Evolutionary conservation across 2,329 filamentous ascomycete genomes (phyloP).

Genomic region (Colletotrichum kahawae): DNA sequence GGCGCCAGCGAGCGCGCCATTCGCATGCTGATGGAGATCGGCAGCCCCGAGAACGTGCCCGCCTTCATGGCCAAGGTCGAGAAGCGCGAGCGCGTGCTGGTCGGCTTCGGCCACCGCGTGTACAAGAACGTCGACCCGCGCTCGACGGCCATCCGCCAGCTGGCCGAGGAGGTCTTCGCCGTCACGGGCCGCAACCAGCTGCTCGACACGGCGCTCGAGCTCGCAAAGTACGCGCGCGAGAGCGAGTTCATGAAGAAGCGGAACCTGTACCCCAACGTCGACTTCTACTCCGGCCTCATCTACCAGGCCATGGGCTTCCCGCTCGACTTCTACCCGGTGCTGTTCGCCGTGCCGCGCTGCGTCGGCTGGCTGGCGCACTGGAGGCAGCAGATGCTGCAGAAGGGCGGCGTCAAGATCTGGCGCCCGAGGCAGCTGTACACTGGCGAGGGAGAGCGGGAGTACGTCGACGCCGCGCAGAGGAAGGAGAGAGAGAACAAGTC

Average conservation of each 20-base stretch:
- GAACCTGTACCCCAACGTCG: slow-evolving; percentile 56
- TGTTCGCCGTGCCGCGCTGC: slow-evolving; percentile 55
- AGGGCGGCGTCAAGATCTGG: slow-evolving; percentile 55
- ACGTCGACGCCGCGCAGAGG: slow-evolving; percentile 42
- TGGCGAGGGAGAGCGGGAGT: slow-evolving; percentile 48
- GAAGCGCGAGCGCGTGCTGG: slow-evolving; percentile 54
- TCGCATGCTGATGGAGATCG: slow-evolving; percentile 57
- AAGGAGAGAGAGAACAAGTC: slow-evolving; percentile 32
- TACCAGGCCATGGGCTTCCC: slow-evolving; percentile 60
- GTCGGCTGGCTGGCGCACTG: slow-evolving; percentile 58
- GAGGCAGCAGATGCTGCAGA: slow-evolving; percentile 54
- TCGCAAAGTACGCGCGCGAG: slow-evolving; percentile 49
- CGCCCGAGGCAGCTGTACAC: slow-evolving; percentile 53
- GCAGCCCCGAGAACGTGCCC: slow-evolving; percentile 54
- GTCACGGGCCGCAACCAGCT: slow-evolving; percentile 56
- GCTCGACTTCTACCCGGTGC: slow-evolving; percentile 56
- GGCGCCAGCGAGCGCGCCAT: slow-evolving; percentile 65
- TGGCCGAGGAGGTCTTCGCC: slow-evolving; percentile 54
- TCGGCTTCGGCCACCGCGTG: slow-evolving; percentile 60
- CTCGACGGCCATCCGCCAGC: slow-evolving; percentile 51
- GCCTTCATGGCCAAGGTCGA: slow-evolving; percentile 55
- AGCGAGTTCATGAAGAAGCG: slow-evolving; percentile 54
- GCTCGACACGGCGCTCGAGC: slow-evolving; percentile 51
- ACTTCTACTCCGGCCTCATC: slow-evolving; percentile 57
- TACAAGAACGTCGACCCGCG: slow-evolving; percentile 61